Percentiles rank a stretch among this genome's conserved stretches.
phyloP scores from a whole-genome alignment of 176 grass and related monocot genomes.

The Panicum miliaceum region DNA sequence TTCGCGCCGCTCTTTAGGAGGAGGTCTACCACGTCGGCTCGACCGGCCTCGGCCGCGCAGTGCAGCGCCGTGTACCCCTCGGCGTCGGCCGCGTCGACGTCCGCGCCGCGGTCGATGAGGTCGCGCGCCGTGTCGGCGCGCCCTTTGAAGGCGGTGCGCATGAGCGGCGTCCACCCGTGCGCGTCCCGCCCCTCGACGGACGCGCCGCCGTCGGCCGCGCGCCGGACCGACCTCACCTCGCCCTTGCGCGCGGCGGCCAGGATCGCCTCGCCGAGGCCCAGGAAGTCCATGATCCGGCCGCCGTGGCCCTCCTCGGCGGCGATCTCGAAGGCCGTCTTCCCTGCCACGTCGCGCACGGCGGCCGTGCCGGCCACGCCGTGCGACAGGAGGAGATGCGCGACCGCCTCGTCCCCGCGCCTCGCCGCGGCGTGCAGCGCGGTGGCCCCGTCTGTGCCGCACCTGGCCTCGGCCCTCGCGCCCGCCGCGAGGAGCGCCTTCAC shows the following conservation, averaged over 20 bases:
- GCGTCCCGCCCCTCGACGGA: conserved; percentile 53
- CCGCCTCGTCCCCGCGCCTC: conserved; percentile 52
- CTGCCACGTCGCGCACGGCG: conserved; percentile 51
- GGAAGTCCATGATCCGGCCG: conserved; percentile 46
- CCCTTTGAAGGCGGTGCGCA: conserved; percentile 72
- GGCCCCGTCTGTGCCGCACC: conserved; percentile 42
- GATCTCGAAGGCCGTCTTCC: conserved; percentile 62
- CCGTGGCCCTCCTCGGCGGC: conserved; percentile 56
- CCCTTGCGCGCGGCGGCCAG: conserved; percentile 51
- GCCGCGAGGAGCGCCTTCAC: conserved; percentile 50
- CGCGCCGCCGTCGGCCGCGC: conserved; percentile 50
- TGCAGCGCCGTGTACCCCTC: conserved; percentile 74
- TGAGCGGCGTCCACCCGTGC: conserved; percentile 74
- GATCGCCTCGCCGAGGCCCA: conserved; percentile 63
- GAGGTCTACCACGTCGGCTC: conserved; percentile 56
- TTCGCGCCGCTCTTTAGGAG: conserved; percentile 58
- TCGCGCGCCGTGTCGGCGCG: conserved; percentile 44
- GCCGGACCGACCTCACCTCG: conserved; percentile 27
- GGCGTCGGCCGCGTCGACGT: conserved; percentile 50
- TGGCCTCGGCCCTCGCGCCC: conserved; percentile 55
- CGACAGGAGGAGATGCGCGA: conserved; percentile 41
- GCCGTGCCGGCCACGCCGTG: conserved; percentile 48
- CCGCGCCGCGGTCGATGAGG: conserved; percentile 50
- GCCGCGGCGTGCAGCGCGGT: conserved; percentile 65
- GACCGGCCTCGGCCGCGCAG: conserved; percentile 58